Base-by-base conservation (phyloP, 768 basidiomycete genomes). In the Boletus eberwhitei region DNA sequence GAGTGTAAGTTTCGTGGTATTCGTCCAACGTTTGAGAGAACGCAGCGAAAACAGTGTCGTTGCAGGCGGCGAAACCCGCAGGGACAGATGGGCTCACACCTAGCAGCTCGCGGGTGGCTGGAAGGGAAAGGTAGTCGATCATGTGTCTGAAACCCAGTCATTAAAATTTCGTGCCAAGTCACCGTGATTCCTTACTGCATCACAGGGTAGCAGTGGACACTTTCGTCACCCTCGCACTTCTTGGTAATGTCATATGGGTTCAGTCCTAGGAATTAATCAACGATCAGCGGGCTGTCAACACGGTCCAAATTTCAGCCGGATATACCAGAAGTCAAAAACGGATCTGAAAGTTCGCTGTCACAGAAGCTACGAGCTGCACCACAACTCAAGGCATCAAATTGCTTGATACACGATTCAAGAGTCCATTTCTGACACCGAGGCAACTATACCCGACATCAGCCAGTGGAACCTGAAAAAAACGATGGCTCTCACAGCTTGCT, bases 211-310 rank as follows among this genome's bases (percentile, higher is more conserved):
- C 86, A 88, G 14, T 83, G 72, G 1, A 74, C 75, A 6, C 80
- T 77, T 53, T 53, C 8, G 81, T 66, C 13, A 51, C 82, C 77
- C 57, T 78, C 75, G 54, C 85, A 88, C 21, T 74, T 65, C 60
- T 78, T 76, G 58, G 78, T 83, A 52, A 90, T 79, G 62, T 90
- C 87, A 64, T 90, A 88, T 2, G 79, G 79, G 61, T 84, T 83
- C 64, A 71, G 72, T n/a, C 72, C 75, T 75, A 40, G 8, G 26
- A 29, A 26, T 26, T 26, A 39, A 26, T 29, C 8, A 39, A 14
- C 19, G 24, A 50, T 40, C 26, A 45, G 40, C 29, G 35, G 19
- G 8, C 36, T n/a, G 9, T 44, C 19, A n/a, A n/a, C 41, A 7
- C 19, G 0, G 13, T 47, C 26, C 32, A 16, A 29, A n/a, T 9